Base-by-base conservation (phyloP, 106 monocot genomes). In the Dendrobium catenatum region DNA sequence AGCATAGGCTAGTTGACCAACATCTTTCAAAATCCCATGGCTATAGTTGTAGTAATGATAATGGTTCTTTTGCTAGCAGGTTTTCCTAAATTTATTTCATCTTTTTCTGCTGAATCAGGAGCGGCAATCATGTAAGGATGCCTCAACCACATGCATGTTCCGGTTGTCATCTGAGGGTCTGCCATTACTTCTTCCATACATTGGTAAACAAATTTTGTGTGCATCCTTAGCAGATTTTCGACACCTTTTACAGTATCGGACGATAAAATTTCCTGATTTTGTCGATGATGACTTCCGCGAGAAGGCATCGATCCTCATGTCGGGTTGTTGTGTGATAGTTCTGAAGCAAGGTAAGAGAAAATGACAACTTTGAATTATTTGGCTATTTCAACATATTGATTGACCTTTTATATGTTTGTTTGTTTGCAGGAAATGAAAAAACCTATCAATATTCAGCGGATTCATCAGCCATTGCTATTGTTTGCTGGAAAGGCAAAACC, bases 111-210 rank as follows among this genome's bases (percentile, higher is more conserved):
- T 11, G 42, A 55, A 81, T 84, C 91, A 99, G 99, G 99, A 99
- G 84, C 79, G 99, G 49, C 99, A 99, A 77, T 78, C 87, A 18
- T 87, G 84, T 16, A 99, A 90, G 83, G 99, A 95, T 66, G 81
- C 41, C 20, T 82, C 93, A 37, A 61, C 89, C 42, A 74, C 66
- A 16, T 95, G 99, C 88, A 42, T 81, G 73, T 99, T 93, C 80
- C 88, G 99, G 27, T 80, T 99, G 80, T 99, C 99, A 75, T 95
- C 95, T 27, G 99, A 99, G 86, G 99, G 99, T 80, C 89, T 99
- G 43, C 93, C 89, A 15, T 84, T 99, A 67, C 85, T 99, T 49
- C 91, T 99, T 77, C 95, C 99, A 33, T 88, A 91, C 78, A 88
- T 99, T 43, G 86, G 82, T 72, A 95, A 93, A 68, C 99, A 99